Evolutionary conservation across 2,329 filamentous ascomycete species (phyloP), one percentile per base, ranked within the genome.

Genomic region (Arthrinium phaeospermum): DNA sequence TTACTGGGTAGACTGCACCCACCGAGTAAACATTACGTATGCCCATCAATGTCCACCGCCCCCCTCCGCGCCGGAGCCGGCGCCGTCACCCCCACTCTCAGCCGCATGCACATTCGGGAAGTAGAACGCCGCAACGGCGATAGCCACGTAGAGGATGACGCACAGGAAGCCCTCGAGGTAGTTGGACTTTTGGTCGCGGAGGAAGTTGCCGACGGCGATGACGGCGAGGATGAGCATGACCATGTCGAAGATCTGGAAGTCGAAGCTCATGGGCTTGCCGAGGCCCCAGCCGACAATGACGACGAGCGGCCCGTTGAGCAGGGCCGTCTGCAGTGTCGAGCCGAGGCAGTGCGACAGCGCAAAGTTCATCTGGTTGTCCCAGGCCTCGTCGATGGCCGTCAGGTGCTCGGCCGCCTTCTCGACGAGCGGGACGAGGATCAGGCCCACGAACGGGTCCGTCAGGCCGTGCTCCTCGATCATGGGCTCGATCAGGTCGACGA

Each of bases 381-480:
- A 96, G 34, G 94, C 94, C 86, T 97, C 94, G 77, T 96, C 93
- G 72, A 97, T 86, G 57, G 94, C 93, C 1, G 93, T 95, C 67
- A 97, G 84, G 82, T 97, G 94, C 81, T 97, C 94, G 16, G 94
- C 94, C 3, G 93, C 91, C 82, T 97, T 97, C 79, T 97, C 94
- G 7, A 96, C 94, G 0, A 97, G 86, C 4, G 93, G 92, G 6
- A 96, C 89, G 0, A 97, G 86, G 75, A 96, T 96, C 49, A 97
- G 85, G 77, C 94, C 88, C 82, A 90, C 87, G 74, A 88, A 89
- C 1, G 88, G 83, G 71, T 89, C 87, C 0, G 86, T 86, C 22
- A 90, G 81, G 72, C 80, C 75, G 27, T 82, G 82, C 30, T 82
- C 76, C 49, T 83, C 76, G 49, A 89, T 87, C 5, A 90, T 89